Evolutionary conservation across 345 rosid species (phyloP), one percentile per base, ranked within the genome.

Genomic region (Gossypium raimondii): DNA sequence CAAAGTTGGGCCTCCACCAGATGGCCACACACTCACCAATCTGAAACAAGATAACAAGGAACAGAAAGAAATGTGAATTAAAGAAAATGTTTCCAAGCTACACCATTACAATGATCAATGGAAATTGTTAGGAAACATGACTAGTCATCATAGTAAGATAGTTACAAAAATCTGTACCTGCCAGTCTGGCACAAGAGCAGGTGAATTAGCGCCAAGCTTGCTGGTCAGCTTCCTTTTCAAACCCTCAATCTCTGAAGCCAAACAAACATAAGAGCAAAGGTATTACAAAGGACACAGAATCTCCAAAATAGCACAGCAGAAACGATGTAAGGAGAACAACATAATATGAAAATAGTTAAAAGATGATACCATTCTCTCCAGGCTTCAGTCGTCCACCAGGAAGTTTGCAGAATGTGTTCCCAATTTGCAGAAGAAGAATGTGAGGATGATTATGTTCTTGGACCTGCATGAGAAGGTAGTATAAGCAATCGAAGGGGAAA

Each of bases 1-100:
- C 98, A 75, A 95, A 95, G 88, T 95, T 93, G 76, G 98, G 99
- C 83, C 99, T 90, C 99, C 99, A 95, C 98, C 97, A 93, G 63
- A 86, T 84, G 6, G 96, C 99, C 81, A 88, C 99, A 76, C 98
- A 95, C 76, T 93, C 98, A 47, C 97, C 99, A 67, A 95, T 89
- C 99, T 95, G 88, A 78, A 80, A 47, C 17, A 73, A 57, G 18
- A 10, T 4, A 20, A 53, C 58, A 65, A 74, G 59, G 1, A n/a
- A 55, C 12, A 43, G 27, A 18, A 9, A 43, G 27, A 18, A 13
- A 12, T 38, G 55, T 22, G 64, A 18, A 73, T 51, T 29, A 76
- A 50, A 51, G 41, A 50, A 59, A 43, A 11, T 20, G 72, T 52
- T 22, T 58, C 13, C 52, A 43, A 65, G 44, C 27, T 43, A 5